Base-by-base conservation (phyloP, 371 early-diverging fungal species). In the Quaeritorhiza haematococci region DNA sequence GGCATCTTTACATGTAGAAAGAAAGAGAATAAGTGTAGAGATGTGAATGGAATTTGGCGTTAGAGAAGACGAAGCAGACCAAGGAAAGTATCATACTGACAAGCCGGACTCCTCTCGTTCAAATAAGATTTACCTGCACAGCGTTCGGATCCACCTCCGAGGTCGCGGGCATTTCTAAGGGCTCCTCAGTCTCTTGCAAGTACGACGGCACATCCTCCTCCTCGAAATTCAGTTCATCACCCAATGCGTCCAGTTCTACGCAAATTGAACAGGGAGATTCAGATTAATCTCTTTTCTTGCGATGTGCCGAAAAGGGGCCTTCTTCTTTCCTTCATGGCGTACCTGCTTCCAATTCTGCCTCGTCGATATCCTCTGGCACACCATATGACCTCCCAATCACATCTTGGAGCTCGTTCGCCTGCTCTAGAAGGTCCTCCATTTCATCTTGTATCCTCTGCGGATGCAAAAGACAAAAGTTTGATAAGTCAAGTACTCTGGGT, bases 391-490 rank as follows among this genome's bases (percentile, higher is more conserved):
- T 74, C 15, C 92, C 92, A 56, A 97, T 66, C 17, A 89, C 77
- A 70, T 97, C 96, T 73, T 97, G 96, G 15, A 97, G 79, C 61
- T 96, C 97, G 70, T 92, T 94, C 10, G 96, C 91, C 63, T 88
- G 88, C 34, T 95, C 94, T 71, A 97, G 70, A 54, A 96, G 73
- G 61, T 97, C 98, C 50, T 92, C 92, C 90, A 96, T 90, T 59
- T 97, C 98, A 62, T 96, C 96, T 82, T 95, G 96, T 56, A 96
- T 74, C 67, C 82, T 80, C 91, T 94, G 61, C 3, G 26, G 4
- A 38, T 38, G 19, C 38, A n/a, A 35, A 30, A 23, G 38, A 41
- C 27, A 10, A 29, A 56, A 27, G 30, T 49, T 38, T 33, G 28
- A 19, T 48, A 26, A 49, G n/a, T 19, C 32, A 7, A 10, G 48